A percentile compares a stretch with the other conserved stretches of the same genome.
phyloP scores from a whole-genome alignment of 2,329 filamentous ascomycete species.

The Pezicula radicicola region DNA sequence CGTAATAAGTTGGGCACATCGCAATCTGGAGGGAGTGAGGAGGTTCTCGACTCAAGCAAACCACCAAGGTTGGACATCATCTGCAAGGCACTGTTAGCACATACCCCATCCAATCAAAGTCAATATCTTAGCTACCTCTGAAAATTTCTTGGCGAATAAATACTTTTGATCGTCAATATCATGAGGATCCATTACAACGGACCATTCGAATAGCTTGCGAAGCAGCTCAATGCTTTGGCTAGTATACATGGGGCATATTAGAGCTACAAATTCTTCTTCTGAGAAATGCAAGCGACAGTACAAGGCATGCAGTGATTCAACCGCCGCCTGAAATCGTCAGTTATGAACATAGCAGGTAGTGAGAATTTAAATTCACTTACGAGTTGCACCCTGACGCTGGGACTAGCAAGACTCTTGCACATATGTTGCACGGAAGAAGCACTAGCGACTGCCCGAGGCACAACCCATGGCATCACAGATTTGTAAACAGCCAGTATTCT shows the following conservation, averaged over 20 bases:
- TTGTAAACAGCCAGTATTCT: conserved; percentile 76
- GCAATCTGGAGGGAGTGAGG: conserved; percentile 59
- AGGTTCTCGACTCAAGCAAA: conserved; percentile 76
- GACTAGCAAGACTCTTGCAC: conserved; percentile 66
- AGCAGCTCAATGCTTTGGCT: conserved; percentile 69
- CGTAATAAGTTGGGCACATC: conserved; percentile 75
- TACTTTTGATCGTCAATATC: conserved; percentile 92
- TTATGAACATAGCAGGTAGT: neutral
- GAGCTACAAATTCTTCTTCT: conserved; percentile 72
- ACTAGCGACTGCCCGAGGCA: conserved; percentile 74
- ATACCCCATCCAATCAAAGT: neutral
- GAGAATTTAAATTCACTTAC: conserved; percentile 40
- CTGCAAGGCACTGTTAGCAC: conserved; percentile 38
- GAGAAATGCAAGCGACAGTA: conserved; percentile 73
- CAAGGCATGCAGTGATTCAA: conserved; percentile 81
- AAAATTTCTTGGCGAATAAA: conserved; percentile 87
- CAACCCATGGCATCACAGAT: conserved; percentile 82
- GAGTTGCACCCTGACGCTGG: conserved; percentile 71
- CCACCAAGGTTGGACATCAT: conserved; percentile 82
- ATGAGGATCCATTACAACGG: conserved; percentile 65
- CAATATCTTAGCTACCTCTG: conserved; percentile 60
- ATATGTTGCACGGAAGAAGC: conserved; percentile 69
- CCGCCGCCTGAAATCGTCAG: conserved; percentile 55
- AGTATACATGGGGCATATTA: conserved; percentile 78
- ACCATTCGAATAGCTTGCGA: conserved; percentile 75